phyloP scores from a whole-genome alignment of 1,284 basidiomycete genomes.

The Pholiota adiposa region DNA sequence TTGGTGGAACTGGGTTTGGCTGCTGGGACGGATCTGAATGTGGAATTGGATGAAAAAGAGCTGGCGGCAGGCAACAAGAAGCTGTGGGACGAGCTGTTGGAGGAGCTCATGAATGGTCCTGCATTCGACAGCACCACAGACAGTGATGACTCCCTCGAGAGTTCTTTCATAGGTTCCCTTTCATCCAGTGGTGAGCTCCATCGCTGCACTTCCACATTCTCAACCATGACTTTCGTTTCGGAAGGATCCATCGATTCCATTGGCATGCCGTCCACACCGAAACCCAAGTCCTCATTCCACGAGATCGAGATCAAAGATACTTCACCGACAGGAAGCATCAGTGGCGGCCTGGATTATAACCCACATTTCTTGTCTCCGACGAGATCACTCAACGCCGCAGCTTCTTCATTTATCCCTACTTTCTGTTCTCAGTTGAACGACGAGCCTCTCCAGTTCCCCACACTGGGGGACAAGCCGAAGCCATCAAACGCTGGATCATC shows the following conservation, averaged over 20 bases:
- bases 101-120: slow-evolving; percentile 33
- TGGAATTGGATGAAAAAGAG: slow-evolving; percentile 31
- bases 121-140: slow-evolving; percentile 25
- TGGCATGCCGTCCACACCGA: slow-evolving; percentile 42
- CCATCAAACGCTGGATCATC: slow-evolving; percentile 17
- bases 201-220: slow-evolving; percentile 38
- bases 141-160: slow-evolving; percentile 26
- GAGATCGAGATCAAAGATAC: slow-evolving; percentile 35
- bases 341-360: slow-evolving; percentile 22
- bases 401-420: slow-evolving; percentile 46
- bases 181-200: slow-evolving; percentile 33
- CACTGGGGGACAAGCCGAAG: slow-evolving; percentile 23
- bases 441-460: slow-evolving; percentile 26
- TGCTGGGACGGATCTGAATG: slow-evolving; percentile 9
- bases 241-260: slow-evolving; percentile 38
- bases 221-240: slow-evolving; percentile 38
- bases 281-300: slow-evolving; percentile 29
- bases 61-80: slow-evolving; percentile 31
- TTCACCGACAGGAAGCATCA: slow-evolving; percentile 31
- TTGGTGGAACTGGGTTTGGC: slow-evolving; percentile 19
- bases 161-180: slow-evolving; percentile 27
- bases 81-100: slow-evolving; percentile 35
- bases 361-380: slow-evolving; percentile 31
- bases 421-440: slow-evolving; percentile 28
- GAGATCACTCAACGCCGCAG: slow-evolving; percentile 43